Base-by-base conservation (phyloP, 2,329 filamentous ascomycete genomes). In the Verticillium tricorpus region DNA sequence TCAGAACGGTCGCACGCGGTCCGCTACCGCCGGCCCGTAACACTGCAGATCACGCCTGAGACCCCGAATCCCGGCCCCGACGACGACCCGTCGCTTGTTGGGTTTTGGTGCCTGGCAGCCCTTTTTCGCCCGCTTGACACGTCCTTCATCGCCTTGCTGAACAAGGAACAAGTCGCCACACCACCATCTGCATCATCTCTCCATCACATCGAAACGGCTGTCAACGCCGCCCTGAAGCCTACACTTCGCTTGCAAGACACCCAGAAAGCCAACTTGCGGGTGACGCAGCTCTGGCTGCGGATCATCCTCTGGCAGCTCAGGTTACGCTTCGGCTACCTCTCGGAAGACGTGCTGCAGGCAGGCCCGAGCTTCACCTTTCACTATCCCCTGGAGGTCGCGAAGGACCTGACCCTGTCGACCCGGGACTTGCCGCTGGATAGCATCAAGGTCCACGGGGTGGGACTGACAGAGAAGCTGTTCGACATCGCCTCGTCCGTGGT, bases 381-480 rank as follows among this genome's bases (percentile, higher is more conserved):
- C 39, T 79, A 79, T 58, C 78, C 78, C 5, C 68, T 80, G 3
- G 74, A 77, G 6, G 71, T 80, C 6, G 78, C 76, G 12, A 76
- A 73, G 57, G 75, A 78, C 2, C 67, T 79, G 6, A 72, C 72
- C 2, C 61, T 77, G 0, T 77, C 76, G 1, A 79, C 75, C 0
- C 66, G 74, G 2, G 74, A 77, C 31, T 67, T 80, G 0, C 70
- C 75, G 0, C 64, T 78, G 1, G 70, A 72, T 17, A 76, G 74
- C 55, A 74, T 81, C 60, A 72, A 70, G 22, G 73, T 81, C 0
- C 78, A 81, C 12, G 78, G 78, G 0, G 76, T 77, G 11, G 78
- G 78, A 0, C 64, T 81, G n/a, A 80, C 78, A 0, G 78, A 81
- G 61, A 81, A 81, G 63, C 64, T 81, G 0, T 80, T 78, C 50